Evolutionary conservation across 116 monocot species (phyloP).

Genomic region (Trichopus zeylanicus): DNA sequence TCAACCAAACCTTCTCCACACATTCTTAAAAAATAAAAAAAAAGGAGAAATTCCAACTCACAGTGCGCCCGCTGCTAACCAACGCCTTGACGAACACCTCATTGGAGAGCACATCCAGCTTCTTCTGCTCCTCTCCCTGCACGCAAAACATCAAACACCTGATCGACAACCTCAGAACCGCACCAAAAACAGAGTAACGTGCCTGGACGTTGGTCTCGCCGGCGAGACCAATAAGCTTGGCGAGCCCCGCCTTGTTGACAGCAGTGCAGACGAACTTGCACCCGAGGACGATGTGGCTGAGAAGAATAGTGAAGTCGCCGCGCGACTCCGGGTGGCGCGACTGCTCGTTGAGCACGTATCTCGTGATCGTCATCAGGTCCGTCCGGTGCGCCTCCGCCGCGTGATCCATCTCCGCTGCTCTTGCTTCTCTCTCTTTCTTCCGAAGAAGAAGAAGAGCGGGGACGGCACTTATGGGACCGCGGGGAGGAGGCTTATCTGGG

Average conservation of each 20-base stretch:
- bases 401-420: no score
- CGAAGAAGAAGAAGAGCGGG: no score
- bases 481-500: no score
- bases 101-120: constrained; percentile 93
- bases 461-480: no score
- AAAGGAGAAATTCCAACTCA: constrained; percentile 18
- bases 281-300: constrained; percentile 95
- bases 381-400: constrained; percentile 76
- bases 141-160: neutral
- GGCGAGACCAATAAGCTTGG: constrained; percentile 86
- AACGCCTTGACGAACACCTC: constrained; percentile 95
- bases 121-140: constrained; percentile 98
- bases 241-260: constrained; percentile 99
- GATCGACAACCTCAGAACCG: no score
- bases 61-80: constrained; percentile 79
- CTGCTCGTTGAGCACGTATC: constrained; percentile 95
- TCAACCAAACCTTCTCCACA: no score
- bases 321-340: constrained; percentile 59
- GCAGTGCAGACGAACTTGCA: constrained; percentile 99
- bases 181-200: no score
- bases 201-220: constrained; percentile 93
- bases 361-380: constrained; percentile 93
- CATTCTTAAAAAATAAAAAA: neutral
- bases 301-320: constrained; percentile 87
- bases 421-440: no score